Conservation (phyloP, 2,329 filamentous ascomycete species). For the Hypomyces rosellus region DNA sequence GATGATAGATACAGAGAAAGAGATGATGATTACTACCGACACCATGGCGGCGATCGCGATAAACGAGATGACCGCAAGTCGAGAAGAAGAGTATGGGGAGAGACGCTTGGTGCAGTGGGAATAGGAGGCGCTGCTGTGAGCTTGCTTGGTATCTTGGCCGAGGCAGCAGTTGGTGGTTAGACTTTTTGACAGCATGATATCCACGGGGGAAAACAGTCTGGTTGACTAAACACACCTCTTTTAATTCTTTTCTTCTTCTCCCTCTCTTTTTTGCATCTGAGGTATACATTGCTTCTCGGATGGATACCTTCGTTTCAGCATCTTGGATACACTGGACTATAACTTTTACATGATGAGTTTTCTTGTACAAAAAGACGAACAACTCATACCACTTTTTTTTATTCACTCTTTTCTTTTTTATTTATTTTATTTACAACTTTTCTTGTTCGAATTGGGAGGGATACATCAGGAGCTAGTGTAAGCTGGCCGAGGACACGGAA, state of each 20-base stretch:
- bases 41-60: constrained; percentile 26
- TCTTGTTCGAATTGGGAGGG: background rate
- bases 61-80: constrained; percentile 30
- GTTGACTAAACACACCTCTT: background rate
- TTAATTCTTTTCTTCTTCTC: background rate
- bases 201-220: background rate
- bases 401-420: background rate
- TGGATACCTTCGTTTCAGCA: too few relatives aligned
- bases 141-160: constrained; percentile 50
- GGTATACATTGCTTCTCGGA: too few relatives aligned
- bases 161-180: constrained; percentile 39
- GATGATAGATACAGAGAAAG: constrained; percentile 2
- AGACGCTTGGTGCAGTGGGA: constrained; percentile 51
- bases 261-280: too few relatives aligned
- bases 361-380: background rate
- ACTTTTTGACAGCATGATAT: too few relatives aligned
- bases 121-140: constrained; percentile 56
- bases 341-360: background rate
- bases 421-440: background rate
- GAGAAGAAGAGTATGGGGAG: constrained; percentile 44
- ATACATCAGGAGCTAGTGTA: background rate
- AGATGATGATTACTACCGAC: constrained; percentile 15
- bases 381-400: background rate
- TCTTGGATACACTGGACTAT: background rate
- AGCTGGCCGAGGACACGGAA: too few relatives aligned